Conservation (phyloP, 768 basidiomycete species). For the Boletus pseudopeckii region DNA sequence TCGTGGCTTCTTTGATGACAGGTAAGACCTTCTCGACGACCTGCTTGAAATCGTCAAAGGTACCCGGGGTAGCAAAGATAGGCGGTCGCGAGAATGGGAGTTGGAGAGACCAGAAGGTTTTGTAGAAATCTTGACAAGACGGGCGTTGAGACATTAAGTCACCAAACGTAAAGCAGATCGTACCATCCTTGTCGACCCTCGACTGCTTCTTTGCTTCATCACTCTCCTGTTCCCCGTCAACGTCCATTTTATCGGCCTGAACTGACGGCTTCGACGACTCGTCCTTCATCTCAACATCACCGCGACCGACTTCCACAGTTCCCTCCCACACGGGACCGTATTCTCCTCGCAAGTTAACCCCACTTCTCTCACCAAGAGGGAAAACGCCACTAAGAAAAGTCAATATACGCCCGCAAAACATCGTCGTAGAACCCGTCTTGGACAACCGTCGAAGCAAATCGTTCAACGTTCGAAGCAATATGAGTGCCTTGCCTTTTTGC, state of each 20-base stretch:
- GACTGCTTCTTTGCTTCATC: slow-evolving; percentile 33
- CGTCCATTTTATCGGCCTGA: slow-evolving; percentile 56
- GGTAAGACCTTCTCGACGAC: slow-evolving; percentile 71
- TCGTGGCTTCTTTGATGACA: slow-evolving; percentile 81
- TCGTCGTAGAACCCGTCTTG: slow-evolving; percentile 79
- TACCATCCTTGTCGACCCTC: slow-evolving; percentile 62
- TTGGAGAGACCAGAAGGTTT: slow-evolving; percentile 88
- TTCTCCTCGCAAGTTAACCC: slow-evolving; percentile 88
- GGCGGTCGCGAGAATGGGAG: slow-evolving; percentile 79
- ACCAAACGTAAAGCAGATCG: slow-evolving; percentile 4
- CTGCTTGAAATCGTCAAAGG: slow-evolving; percentile 64
- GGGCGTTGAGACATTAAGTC: neutral
- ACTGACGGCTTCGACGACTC: slow-evolving; percentile 31
- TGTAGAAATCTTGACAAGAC: slow-evolving; percentile 64
- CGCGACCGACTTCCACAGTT: slow-evolving; percentile 41
- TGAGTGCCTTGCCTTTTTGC: slow-evolving; percentile 83
- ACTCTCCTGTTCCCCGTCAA: slow-evolving; percentile 43
- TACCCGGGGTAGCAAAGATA: slow-evolving; percentile 53
- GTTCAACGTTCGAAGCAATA: slow-evolving; percentile 81
- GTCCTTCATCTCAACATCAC: slow-evolving; percentile 31
- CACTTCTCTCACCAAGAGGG: slow-evolving; percentile 83
- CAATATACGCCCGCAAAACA: slow-evolving; percentile 87
- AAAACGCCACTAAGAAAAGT: slow-evolving; percentile 85
- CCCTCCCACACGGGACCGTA: slow-evolving; percentile 79
- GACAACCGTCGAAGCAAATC: slow-evolving; percentile 83